Conservation (phyloP, 1,284 basidiomycete genomes). For the Cryptococcus wingfieldii region DNA sequence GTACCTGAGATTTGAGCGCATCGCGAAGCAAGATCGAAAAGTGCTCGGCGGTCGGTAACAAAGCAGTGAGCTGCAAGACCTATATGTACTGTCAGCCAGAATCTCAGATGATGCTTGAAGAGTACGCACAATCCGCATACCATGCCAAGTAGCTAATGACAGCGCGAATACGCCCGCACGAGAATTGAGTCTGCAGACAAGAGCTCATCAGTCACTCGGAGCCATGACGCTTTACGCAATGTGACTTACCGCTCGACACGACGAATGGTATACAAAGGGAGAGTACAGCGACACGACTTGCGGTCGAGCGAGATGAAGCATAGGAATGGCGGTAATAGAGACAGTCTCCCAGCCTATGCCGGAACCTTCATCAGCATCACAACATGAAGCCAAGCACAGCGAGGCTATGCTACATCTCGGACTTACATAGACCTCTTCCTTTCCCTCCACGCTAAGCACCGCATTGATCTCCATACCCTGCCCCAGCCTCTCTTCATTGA, state of each 20-base stretch:
- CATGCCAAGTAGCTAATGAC: constrained; percentile 91
- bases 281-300: constrained; percentile 83
- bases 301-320: constrained; percentile 88
- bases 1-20: constrained; percentile 74
- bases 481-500: constrained; percentile 11
- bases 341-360: constrained; percentile 77
- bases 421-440: constrained; percentile 90
- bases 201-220: too few relatives aligned
- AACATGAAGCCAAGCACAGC: background rate
- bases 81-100: constrained; percentile 39
- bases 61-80: constrained; percentile 92
- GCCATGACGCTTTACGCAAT: too few relatives aligned
- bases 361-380: constrained; percentile 1
- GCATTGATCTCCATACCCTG: constrained; percentile 82
- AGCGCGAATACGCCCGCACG: constrained; percentile 92
- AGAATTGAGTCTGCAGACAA: constrained; percentile 59
- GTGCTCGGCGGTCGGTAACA: constrained; percentile 90
- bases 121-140: constrained; percentile 77
- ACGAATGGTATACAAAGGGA: constrained; percentile 88
- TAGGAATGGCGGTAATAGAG: constrained; percentile 84
- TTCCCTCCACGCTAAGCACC: constrained; percentile 74
- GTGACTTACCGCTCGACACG: constrained; percentile 72
- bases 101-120: background rate
- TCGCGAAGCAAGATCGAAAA: constrained; percentile 89
- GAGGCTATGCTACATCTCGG: background rate